A percentile compares a stretch with the other conserved stretches of the same genome.
Evolutionary conservation across 371 early-diverging fungal species (phyloP).

Genomic region (Syncephalis fuscata): DNA sequence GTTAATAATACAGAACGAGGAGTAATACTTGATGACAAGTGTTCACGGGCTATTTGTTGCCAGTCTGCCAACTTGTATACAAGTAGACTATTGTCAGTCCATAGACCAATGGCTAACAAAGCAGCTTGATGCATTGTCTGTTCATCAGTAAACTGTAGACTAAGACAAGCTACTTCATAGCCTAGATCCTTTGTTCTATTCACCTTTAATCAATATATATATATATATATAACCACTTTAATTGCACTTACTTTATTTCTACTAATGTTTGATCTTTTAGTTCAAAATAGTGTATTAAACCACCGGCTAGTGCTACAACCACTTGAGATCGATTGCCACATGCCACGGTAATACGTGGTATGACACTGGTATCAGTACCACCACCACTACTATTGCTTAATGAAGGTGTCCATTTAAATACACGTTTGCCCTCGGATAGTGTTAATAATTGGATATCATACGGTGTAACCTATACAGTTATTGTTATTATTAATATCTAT

Average conservation of each 20-base stretch:
- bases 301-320: constrained; percentile 32
- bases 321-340: constrained; percentile 26
- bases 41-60: constrained; percentile 23
- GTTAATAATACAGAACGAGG: constrained; percentile 58
- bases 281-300: constrained; percentile 34
- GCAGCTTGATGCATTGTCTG: constrained; percentile 13
- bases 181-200: constrained; percentile 23
- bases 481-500: not conserved
- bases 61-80: constrained; percentile 41
- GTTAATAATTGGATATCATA: constrained; percentile 26
- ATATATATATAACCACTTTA: constrained; percentile 3
- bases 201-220: not conserved
- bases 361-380: too few species aligned
- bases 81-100: constrained; percentile 49
- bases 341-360: constrained; percentile 24
- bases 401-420: constrained; percentile 33
- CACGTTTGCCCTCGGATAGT: constrained; percentile 10
- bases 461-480: constrained; percentile 36
- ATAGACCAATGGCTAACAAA: constrained; percentile 55
- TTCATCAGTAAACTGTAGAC: constrained; percentile 32
- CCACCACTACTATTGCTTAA: constrained; percentile 8
- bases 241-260: constrained; percentile 22
- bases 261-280: constrained; percentile 18
- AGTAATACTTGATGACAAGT: constrained; percentile 25
- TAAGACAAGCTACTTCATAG: constrained; percentile 58